Conservation (phyloP, 352 stramenopile genomes). For the Phytopythium montanum region DNA sequence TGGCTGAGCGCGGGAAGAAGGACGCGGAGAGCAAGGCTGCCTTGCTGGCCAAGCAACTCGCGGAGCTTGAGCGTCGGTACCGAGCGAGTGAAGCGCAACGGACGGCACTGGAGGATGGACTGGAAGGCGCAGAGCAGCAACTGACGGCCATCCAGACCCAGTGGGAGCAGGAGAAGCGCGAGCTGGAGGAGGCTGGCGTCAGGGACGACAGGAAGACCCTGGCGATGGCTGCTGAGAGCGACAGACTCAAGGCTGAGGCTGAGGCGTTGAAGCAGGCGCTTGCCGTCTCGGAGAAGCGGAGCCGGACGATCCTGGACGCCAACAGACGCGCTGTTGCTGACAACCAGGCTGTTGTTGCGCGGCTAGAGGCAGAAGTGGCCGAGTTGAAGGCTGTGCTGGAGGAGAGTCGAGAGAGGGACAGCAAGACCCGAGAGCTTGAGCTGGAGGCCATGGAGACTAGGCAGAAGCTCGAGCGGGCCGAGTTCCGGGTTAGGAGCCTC, state of each 20-base stretch:
- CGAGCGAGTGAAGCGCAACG: slow-evolving; percentile 38
- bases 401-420: slow-evolving; percentile 31
- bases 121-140: slow-evolving; percentile 52
- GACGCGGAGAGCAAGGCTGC: slow-evolving; percentile 20
- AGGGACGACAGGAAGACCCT: slow-evolving; percentile 32
- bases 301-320: slow-evolving; percentile 18
- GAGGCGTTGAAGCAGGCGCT: slow-evolving; percentile 29
- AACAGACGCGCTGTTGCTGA: slow-evolving; percentile 22
- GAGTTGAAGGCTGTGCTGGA: slow-evolving; percentile 22
- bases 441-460: slow-evolving; percentile 27
- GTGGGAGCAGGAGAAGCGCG: slow-evolving; percentile 60
- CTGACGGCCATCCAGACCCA: slow-evolving; percentile 46
- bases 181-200: slow-evolving; percentile 26
- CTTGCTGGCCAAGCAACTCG: slow-evolving; percentile 19
- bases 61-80: slow-evolving; percentile 42
- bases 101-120: slow-evolving; percentile 30
- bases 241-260: slow-evolving; percentile 40
- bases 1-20: slow-evolving; percentile 23
- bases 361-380: slow-evolving; percentile 31
- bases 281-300: slow-evolving; percentile 23
- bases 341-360: slow-evolving; percentile 22
- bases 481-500: slow-evolving; percentile 25
- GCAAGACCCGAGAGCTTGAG: slow-evolving; percentile 29
- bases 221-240: slow-evolving; percentile 28
- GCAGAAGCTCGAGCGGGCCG: slow-evolving; percentile 30